These are phyloP conservation scores for Megacollybia platyphylla DNA, from an alignment of 1,284 basidiomycete genomes.

Conservation along the genomic window DNA sequence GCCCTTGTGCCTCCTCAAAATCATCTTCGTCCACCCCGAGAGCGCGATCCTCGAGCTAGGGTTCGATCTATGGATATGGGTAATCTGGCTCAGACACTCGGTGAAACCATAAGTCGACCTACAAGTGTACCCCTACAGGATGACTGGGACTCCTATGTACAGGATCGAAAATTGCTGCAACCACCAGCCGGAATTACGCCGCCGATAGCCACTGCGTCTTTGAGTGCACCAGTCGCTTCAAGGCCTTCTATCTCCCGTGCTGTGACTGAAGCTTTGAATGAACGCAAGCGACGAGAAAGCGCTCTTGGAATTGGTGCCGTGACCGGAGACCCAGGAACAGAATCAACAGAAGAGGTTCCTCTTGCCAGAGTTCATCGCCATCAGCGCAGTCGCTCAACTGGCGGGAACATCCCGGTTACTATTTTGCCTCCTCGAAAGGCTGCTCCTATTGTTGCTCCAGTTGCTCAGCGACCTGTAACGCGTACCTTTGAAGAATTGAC, in stretches of 20 bases:
- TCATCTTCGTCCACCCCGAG: constrained; percentile 54
- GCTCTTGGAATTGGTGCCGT: constrained; percentile 27
- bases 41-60: constrained; percentile 50
- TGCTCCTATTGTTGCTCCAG: constrained; percentile 26
- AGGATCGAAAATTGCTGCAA: constrained; percentile 67
- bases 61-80: constrained; percentile 58
- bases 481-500: constrained; percentile 71
- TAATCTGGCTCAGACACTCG: constrained; percentile 29
- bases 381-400: constrained; percentile 18
- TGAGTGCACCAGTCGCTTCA: constrained; percentile 19
- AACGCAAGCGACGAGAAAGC: constrained; percentile 57
- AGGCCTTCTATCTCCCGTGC: constrained; percentile 51
- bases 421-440: constrained; percentile 54
- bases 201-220: constrained; percentile 52
- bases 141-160: constrained; percentile 68
- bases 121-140: constrained; percentile 59
- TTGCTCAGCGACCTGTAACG: constrained; percentile 34
- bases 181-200: constrained; percentile 67
- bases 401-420: constrained; percentile 29
- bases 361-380: constrained; percentile 23
- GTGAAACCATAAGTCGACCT: constrained; percentile 49
- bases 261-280: constrained; percentile 57
- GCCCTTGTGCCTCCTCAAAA: constrained; percentile 31
- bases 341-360: constrained; percentile 43
- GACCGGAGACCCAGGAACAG: constrained; percentile 25